Percentiles rank a stretch among this genome's conserved stretches.
Evolutionary conservation across 1,284 basidiomycete genomes (phyloP).

Genomic region (Chiua sp.): DNA sequence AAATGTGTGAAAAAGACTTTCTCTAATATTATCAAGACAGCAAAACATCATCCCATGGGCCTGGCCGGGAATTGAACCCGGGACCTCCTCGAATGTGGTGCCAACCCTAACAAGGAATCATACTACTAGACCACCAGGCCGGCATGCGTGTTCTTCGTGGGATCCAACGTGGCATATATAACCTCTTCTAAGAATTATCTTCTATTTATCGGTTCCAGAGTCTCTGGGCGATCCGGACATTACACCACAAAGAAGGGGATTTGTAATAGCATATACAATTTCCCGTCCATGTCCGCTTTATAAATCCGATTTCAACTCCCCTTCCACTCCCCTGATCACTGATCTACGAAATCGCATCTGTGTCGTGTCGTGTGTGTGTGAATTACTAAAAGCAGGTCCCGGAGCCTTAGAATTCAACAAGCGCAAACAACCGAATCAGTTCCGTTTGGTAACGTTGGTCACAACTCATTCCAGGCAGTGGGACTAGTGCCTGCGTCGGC

Average conservation of each 20-base stretch:
- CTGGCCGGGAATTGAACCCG: constrained; percentile 87
- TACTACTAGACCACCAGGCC: constrained; percentile 63
- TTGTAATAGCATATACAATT: neutral
- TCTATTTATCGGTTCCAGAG: no score
- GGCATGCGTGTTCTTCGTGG: neutral
- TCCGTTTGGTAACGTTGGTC: neutral
- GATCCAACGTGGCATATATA: neutral
- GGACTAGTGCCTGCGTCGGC: constrained; percentile 7
- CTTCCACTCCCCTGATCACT: neutral
- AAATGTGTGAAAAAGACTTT: constrained; percentile 7
- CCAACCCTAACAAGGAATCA: constrained; percentile 58
- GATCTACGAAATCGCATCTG: constrained; percentile 2
- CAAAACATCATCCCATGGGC: constrained; percentile 45
- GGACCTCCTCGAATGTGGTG: constrained; percentile 67
- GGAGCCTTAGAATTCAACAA: constrained; percentile 30
- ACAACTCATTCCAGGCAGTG: constrained; percentile 4
- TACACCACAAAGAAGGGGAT: neutral
- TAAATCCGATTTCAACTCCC: neutral
- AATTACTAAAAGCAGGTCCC: constrained; percentile 20
- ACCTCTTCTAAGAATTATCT: neutral
- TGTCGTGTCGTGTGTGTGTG: no score
- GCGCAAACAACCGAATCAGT: constrained; percentile 31
- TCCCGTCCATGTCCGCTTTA: neutral
- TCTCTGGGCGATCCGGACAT: neutral
- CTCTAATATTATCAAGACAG: neutral